A percentile compares a stretch with the other conserved stretches of the same genome.
Conservation (phyloP, 148 eudicot species). For the Diospyros lotus region DNA sequence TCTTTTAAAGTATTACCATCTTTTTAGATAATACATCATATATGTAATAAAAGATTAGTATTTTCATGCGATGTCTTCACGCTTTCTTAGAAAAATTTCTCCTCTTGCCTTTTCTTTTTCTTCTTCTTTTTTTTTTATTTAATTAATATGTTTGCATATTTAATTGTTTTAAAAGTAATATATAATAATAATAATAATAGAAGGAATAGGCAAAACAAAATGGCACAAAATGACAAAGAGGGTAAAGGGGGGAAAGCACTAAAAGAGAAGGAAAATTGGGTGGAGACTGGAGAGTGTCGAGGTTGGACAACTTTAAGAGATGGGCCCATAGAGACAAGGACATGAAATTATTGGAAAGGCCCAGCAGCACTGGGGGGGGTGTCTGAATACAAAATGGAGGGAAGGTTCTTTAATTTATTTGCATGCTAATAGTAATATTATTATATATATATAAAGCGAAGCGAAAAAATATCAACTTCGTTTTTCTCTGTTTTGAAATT, state of each 20-base stretch:
- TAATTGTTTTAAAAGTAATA: background rate
- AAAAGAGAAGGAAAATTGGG: slow-evolving; percentile 13
- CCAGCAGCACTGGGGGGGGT: background rate
- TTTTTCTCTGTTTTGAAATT: too few species aligned
- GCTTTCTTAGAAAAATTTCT: slow-evolving; percentile 9
- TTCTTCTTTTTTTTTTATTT: background rate
- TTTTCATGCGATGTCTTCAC: slow-evolving; percentile 57
- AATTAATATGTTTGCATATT: background rate
- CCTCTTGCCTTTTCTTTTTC: background rate
- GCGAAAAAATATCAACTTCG: too few species aligned
- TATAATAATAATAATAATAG: background rate
- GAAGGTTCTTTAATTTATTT: too few species aligned
- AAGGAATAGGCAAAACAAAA: background rate
- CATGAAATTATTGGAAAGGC: slow-evolving; percentile 28
- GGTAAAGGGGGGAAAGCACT: background rate
- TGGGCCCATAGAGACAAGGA: slow-evolving; percentile 36
- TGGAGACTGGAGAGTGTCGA: slow-evolving; percentile 8
- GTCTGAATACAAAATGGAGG: slow-evolving; percentile 2
- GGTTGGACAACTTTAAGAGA: slow-evolving; percentile 23
- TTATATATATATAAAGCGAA: too few species aligned
- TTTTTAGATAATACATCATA: slow-evolving; percentile 17
- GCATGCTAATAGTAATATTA: too few species aligned
- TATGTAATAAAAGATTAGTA: slow-evolving; percentile 41
- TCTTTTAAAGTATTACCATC: slow-evolving; percentile 38
- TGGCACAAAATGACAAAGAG: background rate